Conservation (phyloP, 2,329 filamentous ascomycete genomes). For the Fonsecaea erecta region DNA sequence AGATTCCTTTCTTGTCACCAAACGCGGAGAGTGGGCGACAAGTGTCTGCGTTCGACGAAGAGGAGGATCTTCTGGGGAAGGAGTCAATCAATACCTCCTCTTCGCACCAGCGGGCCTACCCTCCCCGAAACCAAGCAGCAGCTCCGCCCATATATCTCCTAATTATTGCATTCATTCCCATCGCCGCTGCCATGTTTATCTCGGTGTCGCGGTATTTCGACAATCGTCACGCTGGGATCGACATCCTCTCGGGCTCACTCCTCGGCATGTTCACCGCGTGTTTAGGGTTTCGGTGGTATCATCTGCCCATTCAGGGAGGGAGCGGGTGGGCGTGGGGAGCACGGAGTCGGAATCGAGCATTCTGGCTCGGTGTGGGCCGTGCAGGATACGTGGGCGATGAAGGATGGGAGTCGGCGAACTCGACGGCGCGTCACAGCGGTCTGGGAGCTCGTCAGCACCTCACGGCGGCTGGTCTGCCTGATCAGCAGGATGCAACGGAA, state of each 20-base stretch:
- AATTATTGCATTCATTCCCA: constrained; percentile 67
- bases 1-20: constrained; percentile 49
- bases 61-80: constrained; percentile 9
- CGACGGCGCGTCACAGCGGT: neutral
- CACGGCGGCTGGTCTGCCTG: constrained; percentile 21
- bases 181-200: constrained; percentile 78
- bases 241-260: constrained; percentile 81
- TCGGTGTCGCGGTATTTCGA: constrained; percentile 85
- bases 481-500: constrained; percentile 23
- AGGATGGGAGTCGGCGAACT: constrained; percentile 45
- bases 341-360: constrained; percentile 72
- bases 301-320: constrained; percentile 76
- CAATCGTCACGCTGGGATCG: constrained; percentile 89
- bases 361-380: constrained; percentile 68
- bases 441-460: constrained; percentile 2
- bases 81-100: constrained; percentile 12
- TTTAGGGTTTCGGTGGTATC: constrained; percentile 83
- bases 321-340: constrained; percentile 91
- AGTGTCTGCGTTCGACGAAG: constrained; percentile 30
- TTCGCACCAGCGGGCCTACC: constrained; percentile 38
- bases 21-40: constrained; percentile 20
- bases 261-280: constrained; percentile 74
- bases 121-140: constrained; percentile 73
- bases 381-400: constrained; percentile 54
- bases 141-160: constrained; percentile 82